A percentile compares a stretch with the other conserved stretches of the same genome.
These are phyloP conservation scores for Colletotrichum graminicola DNA, from an alignment of 2,329 filamentous ascomycete species.

Conservation along the genomic window DNA sequence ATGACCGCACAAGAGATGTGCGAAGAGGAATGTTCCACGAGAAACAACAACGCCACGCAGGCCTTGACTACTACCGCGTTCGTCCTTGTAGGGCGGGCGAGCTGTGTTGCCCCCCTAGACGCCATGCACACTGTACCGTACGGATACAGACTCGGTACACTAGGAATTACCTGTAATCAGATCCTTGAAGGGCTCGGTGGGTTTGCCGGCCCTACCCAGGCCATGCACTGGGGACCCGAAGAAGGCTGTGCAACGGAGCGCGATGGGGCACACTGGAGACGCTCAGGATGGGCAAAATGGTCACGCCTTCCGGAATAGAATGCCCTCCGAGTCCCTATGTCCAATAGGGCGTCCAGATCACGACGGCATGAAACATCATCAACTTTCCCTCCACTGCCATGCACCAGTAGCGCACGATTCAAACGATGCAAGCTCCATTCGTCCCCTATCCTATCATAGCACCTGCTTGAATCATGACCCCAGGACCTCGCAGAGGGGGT, in stretches of 20 bases:
- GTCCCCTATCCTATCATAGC: constrained; percentile 7
- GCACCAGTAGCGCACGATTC: constrained; percentile 26
- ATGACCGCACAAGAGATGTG: not conserved
- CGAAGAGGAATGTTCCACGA: not conserved
- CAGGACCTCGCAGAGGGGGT: not conserved
- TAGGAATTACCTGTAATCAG: not conserved
- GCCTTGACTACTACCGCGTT: not conserved
- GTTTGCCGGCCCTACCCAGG: constrained; percentile 14
- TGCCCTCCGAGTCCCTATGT: constrained; percentile 18
- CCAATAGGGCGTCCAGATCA: constrained; percentile 18
- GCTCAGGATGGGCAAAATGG: constrained; percentile 32
- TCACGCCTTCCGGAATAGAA: constrained; percentile 37
- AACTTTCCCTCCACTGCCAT: constrained; percentile 9
- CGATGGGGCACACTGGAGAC: constrained; percentile 32
- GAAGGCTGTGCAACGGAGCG: constrained; percentile 37
- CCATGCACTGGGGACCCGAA: constrained; percentile 7
- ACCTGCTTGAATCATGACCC: constrained; percentile 19
- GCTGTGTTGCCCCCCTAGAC: constrained; percentile 12
- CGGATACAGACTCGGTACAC: constrained; percentile 1
- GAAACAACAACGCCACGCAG: constrained; percentile 13
- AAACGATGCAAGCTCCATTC: constrained; percentile 17
- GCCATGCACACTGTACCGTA: constrained; percentile 8
- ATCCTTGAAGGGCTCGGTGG: not conserved
- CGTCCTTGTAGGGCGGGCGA: constrained; percentile 25
- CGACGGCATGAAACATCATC: constrained; percentile 34